Evolutionary conservation across 1,284 basidiomycete species (phyloP).

Genomic region (Lentinula novae-zelandiae): DNA sequence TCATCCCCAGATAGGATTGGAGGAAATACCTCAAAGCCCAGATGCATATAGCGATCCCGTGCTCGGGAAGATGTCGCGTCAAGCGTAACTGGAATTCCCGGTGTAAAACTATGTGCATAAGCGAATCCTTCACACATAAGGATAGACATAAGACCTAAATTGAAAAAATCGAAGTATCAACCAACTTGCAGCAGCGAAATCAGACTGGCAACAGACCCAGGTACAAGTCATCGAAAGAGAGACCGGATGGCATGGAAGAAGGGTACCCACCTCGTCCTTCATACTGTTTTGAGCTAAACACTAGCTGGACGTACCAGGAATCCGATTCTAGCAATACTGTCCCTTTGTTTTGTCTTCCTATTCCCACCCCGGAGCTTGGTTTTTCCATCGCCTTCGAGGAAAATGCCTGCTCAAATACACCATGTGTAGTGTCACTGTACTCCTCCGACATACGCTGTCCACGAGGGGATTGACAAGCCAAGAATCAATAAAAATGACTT

Average conservation of each 20-base stretch:
- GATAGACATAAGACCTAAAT: conserved; percentile 6
- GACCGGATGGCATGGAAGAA: background rate
- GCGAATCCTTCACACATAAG: conserved; percentile 12
- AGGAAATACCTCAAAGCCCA: conserved; percentile 13
- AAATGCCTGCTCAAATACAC: background rate
- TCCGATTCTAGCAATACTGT: background rate
- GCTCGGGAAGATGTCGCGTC: conserved; percentile 13
- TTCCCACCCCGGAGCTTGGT: background rate
- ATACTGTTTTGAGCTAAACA: conserved; percentile 4
- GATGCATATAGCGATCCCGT: conserved; percentile 12
- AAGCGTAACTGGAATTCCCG: conserved; percentile 4
- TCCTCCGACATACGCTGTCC: background rate
- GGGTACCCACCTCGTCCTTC: conserved; percentile 5
- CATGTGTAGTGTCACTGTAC: background rate
- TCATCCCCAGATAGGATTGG: background rate
- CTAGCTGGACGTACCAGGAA: conserved; percentile 5
- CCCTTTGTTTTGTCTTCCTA: background rate
- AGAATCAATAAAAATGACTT: background rate
- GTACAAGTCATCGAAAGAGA: background rate
- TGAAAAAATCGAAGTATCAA: background rate
- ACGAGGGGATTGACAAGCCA: background rate
- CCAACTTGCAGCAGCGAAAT: no score
- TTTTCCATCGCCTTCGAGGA: background rate
- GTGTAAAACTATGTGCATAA: background rate
- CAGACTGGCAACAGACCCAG: background rate